Conservation (phyloP, 208 protist species). For the Wallacemonas collosoma region DNA sequence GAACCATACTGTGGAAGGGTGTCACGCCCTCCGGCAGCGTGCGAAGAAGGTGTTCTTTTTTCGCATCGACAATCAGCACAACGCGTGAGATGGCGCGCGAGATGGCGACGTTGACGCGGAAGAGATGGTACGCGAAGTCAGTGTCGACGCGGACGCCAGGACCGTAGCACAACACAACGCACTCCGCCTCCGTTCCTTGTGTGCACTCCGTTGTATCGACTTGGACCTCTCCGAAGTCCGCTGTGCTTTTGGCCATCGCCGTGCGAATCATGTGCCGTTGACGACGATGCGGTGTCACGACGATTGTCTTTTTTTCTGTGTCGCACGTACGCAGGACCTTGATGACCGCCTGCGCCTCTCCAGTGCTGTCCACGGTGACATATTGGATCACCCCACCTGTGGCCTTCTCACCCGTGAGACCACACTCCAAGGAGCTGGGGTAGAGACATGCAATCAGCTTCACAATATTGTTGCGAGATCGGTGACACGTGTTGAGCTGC, state of each 20-base stretch:
- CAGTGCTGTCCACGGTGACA: not conserved
- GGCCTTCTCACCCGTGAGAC: not conserved
- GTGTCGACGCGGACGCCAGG: not conserved
- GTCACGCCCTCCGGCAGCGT: not conserved
- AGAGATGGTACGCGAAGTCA: conserved; percentile 19
- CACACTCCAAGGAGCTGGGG: not conserved
- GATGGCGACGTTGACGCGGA: conserved; percentile 24
- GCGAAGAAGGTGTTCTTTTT: not conserved
- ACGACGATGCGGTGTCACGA: conserved; percentile 21
- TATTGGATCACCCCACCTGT: not conserved
- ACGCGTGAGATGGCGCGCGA: conserved; percentile 17
- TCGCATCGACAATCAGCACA: conserved; percentile 11
- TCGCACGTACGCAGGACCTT: not conserved
- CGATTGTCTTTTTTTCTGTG: not conserved
- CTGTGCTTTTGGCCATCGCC: not conserved
- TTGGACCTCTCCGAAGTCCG: not conserved
- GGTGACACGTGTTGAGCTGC: conserved; percentile 21
- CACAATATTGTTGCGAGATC: conserved; percentile 13
- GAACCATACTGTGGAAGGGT: not conserved
- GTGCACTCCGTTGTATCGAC: conserved; percentile 21
- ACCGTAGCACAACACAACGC: conserved; percentile 23
- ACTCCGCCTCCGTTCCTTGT: conserved; percentile 20
- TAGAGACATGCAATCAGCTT: not conserved
- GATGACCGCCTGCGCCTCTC: not conserved
- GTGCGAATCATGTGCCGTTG: conserved; percentile 2